Conservation (phyloP, 495 filamentous ascomycete genomes). For the Filosporella fistucella region DNA sequence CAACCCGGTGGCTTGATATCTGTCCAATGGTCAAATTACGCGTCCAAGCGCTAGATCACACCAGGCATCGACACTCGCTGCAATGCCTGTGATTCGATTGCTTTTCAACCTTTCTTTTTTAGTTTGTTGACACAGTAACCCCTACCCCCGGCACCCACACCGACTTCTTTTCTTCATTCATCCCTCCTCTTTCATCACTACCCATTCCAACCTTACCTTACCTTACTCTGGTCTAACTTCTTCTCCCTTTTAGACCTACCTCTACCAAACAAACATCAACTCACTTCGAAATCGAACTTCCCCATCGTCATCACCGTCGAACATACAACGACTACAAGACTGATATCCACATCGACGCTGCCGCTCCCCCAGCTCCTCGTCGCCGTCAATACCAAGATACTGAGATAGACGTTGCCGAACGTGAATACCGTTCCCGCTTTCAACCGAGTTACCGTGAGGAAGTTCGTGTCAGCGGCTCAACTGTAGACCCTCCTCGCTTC, state of each 20-base stretch:
- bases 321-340: slow-evolving; percentile 28
- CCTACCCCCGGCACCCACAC: no score
- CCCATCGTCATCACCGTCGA: slow-evolving; percentile 32
- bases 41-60: slow-evolving; percentile 12
- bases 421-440: slow-evolving; percentile 76
- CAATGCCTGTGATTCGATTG: slow-evolving; percentile 8
- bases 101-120: slow-evolving; percentile 25
- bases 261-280: slow-evolving; percentile 52
- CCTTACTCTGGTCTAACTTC: no score
- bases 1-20: background rate
- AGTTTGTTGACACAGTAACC: slow-evolving; percentile 28
- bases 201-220: background rate
- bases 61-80: background rate
- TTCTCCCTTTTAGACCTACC: slow-evolving; percentile 35
- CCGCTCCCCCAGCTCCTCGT: slow-evolving; percentile 23
- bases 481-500: slow-evolving; percentile 43
- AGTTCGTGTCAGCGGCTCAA: slow-evolving; percentile 29
- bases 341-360: no score
- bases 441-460: slow-evolving; percentile 65
- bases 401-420: slow-evolving; percentile 78
- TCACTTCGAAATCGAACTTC: slow-evolving; percentile 55
- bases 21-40: slow-evolving; percentile 3
- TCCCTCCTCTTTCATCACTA: slow-evolving; percentile 19
- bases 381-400: slow-evolving; percentile 39
- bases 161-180: slow-evolving; percentile 13